Base-by-base conservation (phyloP, 2,329 filamentous ascomycete genomes). In the Aciculosporium take region DNA sequence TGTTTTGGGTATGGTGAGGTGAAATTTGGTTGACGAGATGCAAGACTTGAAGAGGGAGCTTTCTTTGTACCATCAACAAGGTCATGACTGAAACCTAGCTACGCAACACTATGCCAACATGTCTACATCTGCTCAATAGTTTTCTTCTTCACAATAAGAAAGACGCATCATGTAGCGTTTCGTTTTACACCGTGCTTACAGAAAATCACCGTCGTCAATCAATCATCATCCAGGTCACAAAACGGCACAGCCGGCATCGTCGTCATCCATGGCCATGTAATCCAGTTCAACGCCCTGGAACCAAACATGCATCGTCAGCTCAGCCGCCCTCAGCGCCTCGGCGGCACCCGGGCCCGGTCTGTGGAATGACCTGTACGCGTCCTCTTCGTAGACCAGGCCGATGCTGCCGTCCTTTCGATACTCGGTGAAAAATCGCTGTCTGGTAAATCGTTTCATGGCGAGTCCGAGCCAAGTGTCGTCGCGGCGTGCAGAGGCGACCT, bases 301-400 rank as follows among this genome's bases (percentile, higher is more conserved):
- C 44, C 44, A 45, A 15, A 41, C 15, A 17, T 45, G 44, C 44
- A 45, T 43, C 9, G 34, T 43, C 18, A 40, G 6, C 7, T 45
- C 44, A 28, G 41, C 41, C 15, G 37, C 36, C 17, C 44, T 30
- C 15, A 37, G 7, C 12, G 23, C 27, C 21, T 43, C 44, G 21
- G 34, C 38, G 32, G 34, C 24, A 24, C 21, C 9, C 15, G 15
- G 29, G 13, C 41, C 44, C 5, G 44, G 30, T n/a, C 18, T 10
- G 13, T 43, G 37, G 4, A 43, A 39, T 17, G 35, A 38, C 34
- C 39, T 43, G 24, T 30, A 20, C 6, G 41, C 44, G 25, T 45
- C 44, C 33, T 43, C 41, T 28, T 45, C 44, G 34, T 45, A 45
- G 7, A 43, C 34, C 2, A 45, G 10, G 33, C 44, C 44, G 13